Base-by-base conservation (phyloP, 1,284 basidiomycete species). In the Apiotrichum mycotoxinovorans region DNA sequence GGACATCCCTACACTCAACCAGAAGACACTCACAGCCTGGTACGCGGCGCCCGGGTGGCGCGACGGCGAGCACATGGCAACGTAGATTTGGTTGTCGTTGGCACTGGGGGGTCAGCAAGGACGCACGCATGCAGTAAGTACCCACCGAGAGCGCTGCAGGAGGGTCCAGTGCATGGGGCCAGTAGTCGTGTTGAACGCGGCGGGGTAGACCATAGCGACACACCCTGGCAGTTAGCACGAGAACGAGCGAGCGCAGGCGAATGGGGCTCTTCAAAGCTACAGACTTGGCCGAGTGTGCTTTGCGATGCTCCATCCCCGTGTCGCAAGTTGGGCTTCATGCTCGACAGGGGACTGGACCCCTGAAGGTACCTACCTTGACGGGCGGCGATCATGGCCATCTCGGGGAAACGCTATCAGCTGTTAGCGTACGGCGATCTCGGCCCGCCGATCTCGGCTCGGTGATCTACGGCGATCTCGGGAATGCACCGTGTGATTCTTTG, bases 121-220 rank as follows among this genome's bases (percentile, higher is more conserved):
- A 23, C 18, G 26, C 12, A 30, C 30, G 12, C n/a, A 7, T 14
- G 35, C 26, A 46, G 35, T 23, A 17, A 1, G n/a, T 10, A 66
- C 80, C 26, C 67, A 91, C 89, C 93, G 83, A 54, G 87, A 86
- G 52, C 90, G 83, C 70, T 92, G 89, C 14, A 99, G 82, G 1
- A 98, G 81, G 66, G 95, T 91, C 95, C 95, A 99, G 73, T 98
- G 92, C 52, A 97, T 80, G 0, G 95, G 95, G 0, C 96, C 96
- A 0, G 95, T 98, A 0, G 94, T 97, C 60, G 79, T 75, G 66
- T 81, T 80, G 76, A 81, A 81, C 4, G 80, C 80, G 3, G 79
- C 76, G 8, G 93, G 93, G 74, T 98, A 98, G 60, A 98, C 84
- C 70, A 98, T 84, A 14, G 89, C 83, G 58, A 95, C 86, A 62